A percentile compares a stretch with the other conserved stretches of the same genome.
phyloP scores from a whole-genome alignment of 1,284 basidiomycete genomes.

The Trichosporon asahii region DNA sequence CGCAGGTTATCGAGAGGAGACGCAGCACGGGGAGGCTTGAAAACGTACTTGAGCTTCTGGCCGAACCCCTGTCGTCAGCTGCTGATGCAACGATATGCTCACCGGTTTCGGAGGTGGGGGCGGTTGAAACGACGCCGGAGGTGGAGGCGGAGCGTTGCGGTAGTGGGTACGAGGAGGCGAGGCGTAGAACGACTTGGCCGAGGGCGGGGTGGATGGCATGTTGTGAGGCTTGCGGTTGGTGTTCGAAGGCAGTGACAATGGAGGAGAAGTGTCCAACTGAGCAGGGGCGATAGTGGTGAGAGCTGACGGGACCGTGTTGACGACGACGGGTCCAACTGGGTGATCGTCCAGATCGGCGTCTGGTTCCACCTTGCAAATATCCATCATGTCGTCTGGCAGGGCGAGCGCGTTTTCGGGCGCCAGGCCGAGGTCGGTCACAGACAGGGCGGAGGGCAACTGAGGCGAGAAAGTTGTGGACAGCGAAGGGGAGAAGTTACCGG shows the following conservation, averaged over 20 bases:
- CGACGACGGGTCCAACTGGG: not conserved
- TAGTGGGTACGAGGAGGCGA: not conserved
- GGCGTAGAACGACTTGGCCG: not conserved
- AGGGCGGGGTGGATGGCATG: not conserved
- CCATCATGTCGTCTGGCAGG: conserved; percentile 1
- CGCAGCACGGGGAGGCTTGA: not conserved
- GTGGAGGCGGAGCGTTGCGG: not conserved
- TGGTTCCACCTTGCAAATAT: conserved; percentile 10
- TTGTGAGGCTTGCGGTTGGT: not conserved
- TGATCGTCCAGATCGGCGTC: conserved; percentile 7
- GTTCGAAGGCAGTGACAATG: not conserved
- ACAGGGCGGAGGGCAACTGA: not conserved
- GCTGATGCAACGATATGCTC: not conserved
- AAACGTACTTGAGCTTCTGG: conserved; percentile 7
- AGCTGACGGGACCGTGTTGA: conserved; percentile 10
- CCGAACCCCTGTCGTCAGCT: conserved; percentile 3
- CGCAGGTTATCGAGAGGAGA: not conserved
- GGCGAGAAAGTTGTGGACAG: not conserved
- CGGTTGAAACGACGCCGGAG: not conserved
- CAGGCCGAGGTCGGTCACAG: conserved; percentile 4
- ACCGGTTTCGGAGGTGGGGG: conserved; percentile 1
- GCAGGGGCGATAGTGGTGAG: not conserved
- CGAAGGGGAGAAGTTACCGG: not conserved
- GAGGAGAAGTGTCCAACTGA: not conserved
- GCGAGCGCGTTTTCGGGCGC: not conserved